Conservation (phyloP, 306 rosid species). For the Cicer yamashitae region DNA sequence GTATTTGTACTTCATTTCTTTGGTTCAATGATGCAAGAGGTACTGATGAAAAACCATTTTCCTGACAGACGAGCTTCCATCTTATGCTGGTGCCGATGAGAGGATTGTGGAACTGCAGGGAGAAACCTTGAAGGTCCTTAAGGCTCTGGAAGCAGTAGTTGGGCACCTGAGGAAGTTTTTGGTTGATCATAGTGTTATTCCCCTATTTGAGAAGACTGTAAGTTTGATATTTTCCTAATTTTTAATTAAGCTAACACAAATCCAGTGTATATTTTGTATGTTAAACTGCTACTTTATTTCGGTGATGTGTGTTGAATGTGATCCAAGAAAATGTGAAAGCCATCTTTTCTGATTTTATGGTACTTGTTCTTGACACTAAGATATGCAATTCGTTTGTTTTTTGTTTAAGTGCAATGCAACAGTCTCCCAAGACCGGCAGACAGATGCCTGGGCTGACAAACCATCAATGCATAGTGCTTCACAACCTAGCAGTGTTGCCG, state of each 20-base stretch:
- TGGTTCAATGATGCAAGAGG: slow-evolving; percentile 25
- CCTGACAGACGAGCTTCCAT: slow-evolving; percentile 82
- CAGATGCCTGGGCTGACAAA: slow-evolving; percentile 76
- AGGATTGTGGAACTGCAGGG: slow-evolving; percentile 96
- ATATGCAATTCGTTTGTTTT: slow-evolving; percentile 35
- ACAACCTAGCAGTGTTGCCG: slow-evolving; percentile 61
- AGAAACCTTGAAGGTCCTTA: slow-evolving; percentile 84
- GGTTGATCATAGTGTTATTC: slow-evolving; percentile 96
- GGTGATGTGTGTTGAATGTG: slow-evolving; percentile 7
- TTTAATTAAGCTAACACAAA: slow-evolving; percentile 5
- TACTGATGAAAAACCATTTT: slow-evolving; percentile 40
- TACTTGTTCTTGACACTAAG: slow-evolving; percentile 17
- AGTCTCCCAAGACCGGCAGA: slow-evolving; percentile 72
- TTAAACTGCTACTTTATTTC: slow-evolving; percentile 35
- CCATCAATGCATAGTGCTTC: slow-evolving; percentile 60
- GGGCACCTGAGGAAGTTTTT: slow-evolving; percentile 92
- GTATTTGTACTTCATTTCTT: slow-evolving; percentile 5
- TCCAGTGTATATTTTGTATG: not conserved
- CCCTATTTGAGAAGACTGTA: slow-evolving; percentile 92
- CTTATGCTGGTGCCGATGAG: slow-evolving; percentile 87
- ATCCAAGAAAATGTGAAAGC: slow-evolving; percentile 10
- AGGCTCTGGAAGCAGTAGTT: slow-evolving; percentile 85
- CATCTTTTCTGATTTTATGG: slow-evolving; percentile 21
- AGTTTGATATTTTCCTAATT: slow-evolving; percentile 46
- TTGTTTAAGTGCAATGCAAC: slow-evolving; percentile 60